Percentiles rank a stretch among this genome's conserved stretches.
These are phyloP conservation scores for Allium cepa DNA, from an alignment of 106 monocot genomes.

Conservation along the genomic window DNA sequence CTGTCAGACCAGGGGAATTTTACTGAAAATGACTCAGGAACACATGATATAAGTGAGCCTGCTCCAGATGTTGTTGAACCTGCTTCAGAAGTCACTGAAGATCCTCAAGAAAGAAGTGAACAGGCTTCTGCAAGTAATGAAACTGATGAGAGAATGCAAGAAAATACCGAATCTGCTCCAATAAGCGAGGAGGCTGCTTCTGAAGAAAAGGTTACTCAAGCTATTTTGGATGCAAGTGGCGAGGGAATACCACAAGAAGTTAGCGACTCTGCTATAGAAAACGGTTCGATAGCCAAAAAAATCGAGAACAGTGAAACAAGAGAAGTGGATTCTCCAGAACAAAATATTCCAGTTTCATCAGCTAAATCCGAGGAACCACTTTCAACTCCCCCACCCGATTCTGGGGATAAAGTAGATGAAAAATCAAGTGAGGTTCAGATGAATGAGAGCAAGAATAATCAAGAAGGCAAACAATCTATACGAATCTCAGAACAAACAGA, in stretches of 20 bases:
- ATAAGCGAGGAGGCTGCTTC: no score
- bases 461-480: constrained; percentile 30
- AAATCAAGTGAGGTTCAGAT: constrained; percentile 22
- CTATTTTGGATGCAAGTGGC: no score
- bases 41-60: constrained; percentile 4
- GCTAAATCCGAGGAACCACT: constrained; percentile 21
- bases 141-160: not conserved
- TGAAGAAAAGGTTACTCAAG: constrained; percentile 13
- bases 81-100: not conserved
- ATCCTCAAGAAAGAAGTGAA: constrained; percentile 26
- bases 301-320: constrained; percentile 14
- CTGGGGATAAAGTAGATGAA: constrained; percentile 10
- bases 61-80: constrained; percentile 1
- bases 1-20: constrained; percentile 20
- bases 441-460: constrained; percentile 23
- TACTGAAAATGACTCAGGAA: constrained; percentile 13
- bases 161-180: no score
- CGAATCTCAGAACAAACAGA: constrained; percentile 26
- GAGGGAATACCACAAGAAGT: no score
- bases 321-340: constrained; percentile 16
- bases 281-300: not conserved
- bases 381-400: constrained; percentile 11
- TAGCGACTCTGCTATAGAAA: not conserved
- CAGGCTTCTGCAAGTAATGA: constrained; percentile 22
- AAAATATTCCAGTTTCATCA: constrained; percentile 9